Evolutionary conservation across 257 asterid species (phyloP), one percentile per base, ranked within the genome.

Genomic region (Haberlea rhodopensis): DNA sequence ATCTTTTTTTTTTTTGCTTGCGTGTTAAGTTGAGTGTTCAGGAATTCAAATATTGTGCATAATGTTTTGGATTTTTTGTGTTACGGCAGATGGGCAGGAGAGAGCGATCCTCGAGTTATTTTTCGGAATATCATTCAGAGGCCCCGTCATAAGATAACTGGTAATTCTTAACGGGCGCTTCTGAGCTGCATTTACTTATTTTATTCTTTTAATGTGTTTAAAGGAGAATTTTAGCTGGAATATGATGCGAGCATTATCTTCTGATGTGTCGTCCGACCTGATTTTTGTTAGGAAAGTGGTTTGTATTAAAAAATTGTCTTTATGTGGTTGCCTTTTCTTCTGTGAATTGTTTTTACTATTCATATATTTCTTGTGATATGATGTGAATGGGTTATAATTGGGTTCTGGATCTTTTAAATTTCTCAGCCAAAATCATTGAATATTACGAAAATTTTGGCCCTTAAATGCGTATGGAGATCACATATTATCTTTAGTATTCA

Each of bases 121-220:
- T 40, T 94, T 94, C 75, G 99, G 13, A 94, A 90, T 82, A 89
- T 94, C 77, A 91, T 94, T 71, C 99, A 87, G 87, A 80, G 97
- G 79, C 99, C 97, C 55, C 97, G 99, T 65, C 97, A 94, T 75
- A 94, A 94, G 81, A 82, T 83, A 27, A 87, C 96, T 53, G 97
- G 99, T 87, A 71, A 59, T 8, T 3, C 72, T 34, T 43, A 16
- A 13, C 32, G 18, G 15, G 18, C 48, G 48, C 15, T 40, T 40
- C 19, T 40, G 13, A 13, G 48, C 48, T 4, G 13, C 48, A 3
- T 1, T 40, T 15, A 29, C 34, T 29, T 29, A 8, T 29, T 29
- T 29, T 29, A 29, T 5, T 1, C n/a, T 13, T 13, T n/a, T n/a
- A n/a, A 2, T 13, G 18, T 11, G 46, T 37, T 37, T 3, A 37